Conservation (phyloP, 306 rosid genomes). For the Corylus heterophylla region DNA sequence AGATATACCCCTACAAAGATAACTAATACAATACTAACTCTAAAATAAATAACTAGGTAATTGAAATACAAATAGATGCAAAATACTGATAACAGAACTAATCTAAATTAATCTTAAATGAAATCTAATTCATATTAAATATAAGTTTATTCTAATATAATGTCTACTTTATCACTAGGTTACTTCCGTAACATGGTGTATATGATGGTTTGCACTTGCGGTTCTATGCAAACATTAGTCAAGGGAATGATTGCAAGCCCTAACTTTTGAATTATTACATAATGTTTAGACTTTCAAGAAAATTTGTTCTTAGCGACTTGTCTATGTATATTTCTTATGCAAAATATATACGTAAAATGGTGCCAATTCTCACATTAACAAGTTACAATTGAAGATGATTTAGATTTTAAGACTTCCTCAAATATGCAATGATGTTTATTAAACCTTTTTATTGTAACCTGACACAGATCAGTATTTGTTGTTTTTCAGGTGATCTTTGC, state of each 20-base stretch:
- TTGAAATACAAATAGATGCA: too few relatives aligned
- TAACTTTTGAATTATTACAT: not conserved
- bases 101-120: too few relatives aligned
- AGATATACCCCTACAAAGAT: too few relatives aligned
- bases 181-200: too few relatives aligned
- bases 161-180: too few relatives aligned
- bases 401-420: not conserved
- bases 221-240: not conserved
- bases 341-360: not conserved
- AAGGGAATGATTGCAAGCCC: not conserved
- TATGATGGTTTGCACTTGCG: not conserved
- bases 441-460: not conserved
- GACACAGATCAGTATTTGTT: slow-evolving; percentile 1
- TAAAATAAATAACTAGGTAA: too few relatives aligned
- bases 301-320: not conserved
- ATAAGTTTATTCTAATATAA: too few relatives aligned
- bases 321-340: not conserved
- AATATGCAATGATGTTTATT: not conserved
- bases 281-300: not conserved
- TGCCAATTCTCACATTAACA: not conserved
- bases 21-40: too few relatives aligned
- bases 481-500: slow-evolving; percentile 85
- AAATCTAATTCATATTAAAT: too few relatives aligned
- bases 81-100: too few relatives aligned
- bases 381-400: not conserved